phyloP scores from a whole-genome alignment of 1,284 basidiomycete species.

The Termitomyces sp. region DNA sequence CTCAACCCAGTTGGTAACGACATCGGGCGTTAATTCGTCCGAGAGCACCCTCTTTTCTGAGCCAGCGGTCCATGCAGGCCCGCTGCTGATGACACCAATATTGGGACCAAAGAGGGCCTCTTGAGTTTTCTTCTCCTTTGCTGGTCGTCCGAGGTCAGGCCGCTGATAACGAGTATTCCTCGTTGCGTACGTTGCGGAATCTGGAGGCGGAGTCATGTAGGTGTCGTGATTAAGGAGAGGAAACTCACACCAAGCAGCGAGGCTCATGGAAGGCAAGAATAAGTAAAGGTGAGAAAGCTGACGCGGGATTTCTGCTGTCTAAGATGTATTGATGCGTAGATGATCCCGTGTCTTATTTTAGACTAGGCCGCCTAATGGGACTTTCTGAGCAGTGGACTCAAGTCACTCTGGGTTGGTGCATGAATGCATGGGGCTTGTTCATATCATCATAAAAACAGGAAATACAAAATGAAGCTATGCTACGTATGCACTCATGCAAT shows the following conservation, averaged over 20 bases:
- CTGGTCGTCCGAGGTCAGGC: slow-evolving; percentile 36
- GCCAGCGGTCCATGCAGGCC: slow-evolving; percentile 45
- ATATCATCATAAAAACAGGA: slow-evolving; percentile 18
- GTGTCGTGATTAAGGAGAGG: background rate
- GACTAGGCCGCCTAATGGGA: background rate
- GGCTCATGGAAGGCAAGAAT: slow-evolving; percentile 23
- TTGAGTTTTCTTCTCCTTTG: slow-evolving; percentile 40
- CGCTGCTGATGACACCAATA: slow-evolving; percentile 53
- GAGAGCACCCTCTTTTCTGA: slow-evolving; percentile 41
- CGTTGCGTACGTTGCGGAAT: background rate
- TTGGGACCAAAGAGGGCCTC: slow-evolving; percentile 64
- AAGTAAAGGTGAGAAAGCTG: slow-evolving; percentile 11
- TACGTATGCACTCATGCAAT: slow-evolving; percentile 61
- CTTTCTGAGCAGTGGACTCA: background rate
- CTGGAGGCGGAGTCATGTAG: slow-evolving; percentile 38
- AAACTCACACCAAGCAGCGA: slow-evolving; percentile 33
- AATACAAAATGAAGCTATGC: slow-evolving; percentile 21
- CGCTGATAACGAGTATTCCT: slow-evolving; percentile 38
- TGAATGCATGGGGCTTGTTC: slow-evolving; percentile 16
- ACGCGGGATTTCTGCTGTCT: slow-evolving; percentile 13
- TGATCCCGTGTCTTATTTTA: slow-evolving; percentile 1
- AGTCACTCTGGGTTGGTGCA: background rate
- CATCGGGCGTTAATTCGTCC: slow-evolving; percentile 70
- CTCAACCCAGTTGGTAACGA: slow-evolving; percentile 77
- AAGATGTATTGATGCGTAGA: background rate